Evolutionary conservation across 371 early-diverging fungal species (phyloP).

Genomic region (Encephalitozoon hellem): DNA sequence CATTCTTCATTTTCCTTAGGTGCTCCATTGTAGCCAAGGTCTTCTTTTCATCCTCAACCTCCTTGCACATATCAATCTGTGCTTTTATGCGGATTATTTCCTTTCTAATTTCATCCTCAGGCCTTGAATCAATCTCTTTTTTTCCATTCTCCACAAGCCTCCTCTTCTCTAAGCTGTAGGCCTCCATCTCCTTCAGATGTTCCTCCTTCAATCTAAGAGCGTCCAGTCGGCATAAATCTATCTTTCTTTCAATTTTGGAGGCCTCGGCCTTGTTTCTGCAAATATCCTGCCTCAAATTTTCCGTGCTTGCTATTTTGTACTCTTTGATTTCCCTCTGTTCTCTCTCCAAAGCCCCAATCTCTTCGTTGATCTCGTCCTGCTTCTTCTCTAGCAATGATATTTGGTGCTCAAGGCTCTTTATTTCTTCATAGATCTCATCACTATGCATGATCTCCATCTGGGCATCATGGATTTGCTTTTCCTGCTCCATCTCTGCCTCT

Average conservation of each 20-base stretch:
- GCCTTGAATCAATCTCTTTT: conserved; percentile 5
- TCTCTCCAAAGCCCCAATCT: conserved; percentile 23
- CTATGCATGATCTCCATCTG: conserved; percentile 1
- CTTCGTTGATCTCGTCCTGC: conserved; percentile 18
- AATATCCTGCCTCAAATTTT: not conserved
- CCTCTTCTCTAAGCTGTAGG: not conserved
- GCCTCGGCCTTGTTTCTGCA: not conserved
- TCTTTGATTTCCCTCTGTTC: conserved; percentile 34
- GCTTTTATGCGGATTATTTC: conserved; percentile 23
- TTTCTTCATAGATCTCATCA: conserved; percentile 24
- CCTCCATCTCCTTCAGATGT: not conserved
- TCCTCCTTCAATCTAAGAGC: not conserved
- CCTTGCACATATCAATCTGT: conserved; percentile 19
- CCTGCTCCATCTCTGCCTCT: conserved; percentile 19
- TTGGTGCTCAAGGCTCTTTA: conserved; percentile 27
- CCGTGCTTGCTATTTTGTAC: not conserved
- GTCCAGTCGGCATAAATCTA: not conserved
- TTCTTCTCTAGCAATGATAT: conserved; percentile 41
- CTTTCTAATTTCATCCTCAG: not conserved
- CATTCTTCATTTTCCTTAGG: conserved; percentile 12
- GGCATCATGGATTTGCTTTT: not conserved
- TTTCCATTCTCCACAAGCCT: not conserved
- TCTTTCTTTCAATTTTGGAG: not conserved
- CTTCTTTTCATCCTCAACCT: conserved; percentile 22
- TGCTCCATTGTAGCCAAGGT: conserved; percentile 25